Conservation (phyloP, 352 stramenopile species). For the Pythium folliculosum region DNA sequence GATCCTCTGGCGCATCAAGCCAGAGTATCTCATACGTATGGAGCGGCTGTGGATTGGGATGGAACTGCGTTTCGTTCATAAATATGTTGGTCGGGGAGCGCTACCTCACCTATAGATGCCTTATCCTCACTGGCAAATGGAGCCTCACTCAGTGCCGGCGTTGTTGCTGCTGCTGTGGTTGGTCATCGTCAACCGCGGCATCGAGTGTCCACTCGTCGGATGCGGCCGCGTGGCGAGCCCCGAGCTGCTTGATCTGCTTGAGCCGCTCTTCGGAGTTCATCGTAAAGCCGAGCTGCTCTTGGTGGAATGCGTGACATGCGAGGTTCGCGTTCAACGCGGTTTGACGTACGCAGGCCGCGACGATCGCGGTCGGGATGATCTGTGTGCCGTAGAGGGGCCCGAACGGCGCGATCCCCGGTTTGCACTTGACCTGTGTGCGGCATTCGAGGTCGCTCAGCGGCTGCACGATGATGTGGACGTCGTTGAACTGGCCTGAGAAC, state of each 20-base stretch:
- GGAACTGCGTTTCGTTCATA: conserved; percentile 5
- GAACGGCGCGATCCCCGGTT: conserved; percentile 72
- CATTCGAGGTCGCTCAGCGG: conserved; percentile 77
- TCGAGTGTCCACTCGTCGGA: conserved; percentile 49
- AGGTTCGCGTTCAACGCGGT: conserved; percentile 85
- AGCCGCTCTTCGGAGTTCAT: conserved; percentile 83
- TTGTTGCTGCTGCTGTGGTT: background rate
- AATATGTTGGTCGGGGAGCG: conserved; percentile 1
- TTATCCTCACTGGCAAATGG: background rate
- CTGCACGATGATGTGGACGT: conserved; percentile 87
- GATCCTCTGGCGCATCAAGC: background rate
- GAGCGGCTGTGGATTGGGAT: background rate
- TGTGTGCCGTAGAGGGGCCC: conserved; percentile 76
- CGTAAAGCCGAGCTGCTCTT: conserved; percentile 78
- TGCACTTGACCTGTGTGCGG: conserved; percentile 71
- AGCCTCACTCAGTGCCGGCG: background rate
- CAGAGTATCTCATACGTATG: background rate
- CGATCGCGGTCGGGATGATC: conserved; percentile 57
- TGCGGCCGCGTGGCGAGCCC: conserved; percentile 47
- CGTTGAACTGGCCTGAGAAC: conserved; percentile 83
- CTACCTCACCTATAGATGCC: background rate
- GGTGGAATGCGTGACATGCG: conserved; percentile 80
- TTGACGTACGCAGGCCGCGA: conserved; percentile 71
- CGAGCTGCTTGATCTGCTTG: conserved; percentile 88
- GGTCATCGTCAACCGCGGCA: background rate